These are phyloP conservation scores for Debaryomycetaceae sp. DNA, from an alignment of 1,139 yeast species.

Conservation along the genomic window DNA sequence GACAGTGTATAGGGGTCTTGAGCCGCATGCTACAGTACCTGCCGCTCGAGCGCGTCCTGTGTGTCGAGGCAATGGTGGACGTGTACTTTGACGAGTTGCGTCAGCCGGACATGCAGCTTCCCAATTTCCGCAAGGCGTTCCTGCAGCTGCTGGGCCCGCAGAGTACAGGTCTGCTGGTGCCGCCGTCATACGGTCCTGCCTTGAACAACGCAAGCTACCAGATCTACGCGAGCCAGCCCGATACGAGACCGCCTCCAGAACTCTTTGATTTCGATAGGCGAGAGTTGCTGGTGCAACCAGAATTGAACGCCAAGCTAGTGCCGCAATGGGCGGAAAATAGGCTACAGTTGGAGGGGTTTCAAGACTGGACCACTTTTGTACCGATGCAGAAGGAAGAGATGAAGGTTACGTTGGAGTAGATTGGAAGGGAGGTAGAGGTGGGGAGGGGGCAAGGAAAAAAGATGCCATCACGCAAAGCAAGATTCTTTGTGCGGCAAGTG, in stretches of 20 bases:
- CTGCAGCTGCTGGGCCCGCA: constrained; percentile 15
- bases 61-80: constrained; percentile 59
- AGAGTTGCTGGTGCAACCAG: constrained; percentile 32
- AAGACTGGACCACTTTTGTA: constrained; percentile 19
- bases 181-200: too few species aligned
- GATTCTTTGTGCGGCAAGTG: too few species aligned
- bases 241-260: constrained; percentile 31
- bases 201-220: constrained; percentile 24
- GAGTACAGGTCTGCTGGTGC: constrained; percentile 5
- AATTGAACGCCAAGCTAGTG: constrained; percentile 23
- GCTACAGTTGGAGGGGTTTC: constrained; percentile 17
- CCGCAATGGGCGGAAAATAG: constrained; percentile 28
- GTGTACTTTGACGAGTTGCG: constrained; percentile 72
- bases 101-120: constrained; percentile 41
- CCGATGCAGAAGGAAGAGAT: constrained; percentile 26
- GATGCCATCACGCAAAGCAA: not conserved
- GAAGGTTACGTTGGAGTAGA: constrained; percentile 24
- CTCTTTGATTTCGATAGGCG: constrained; percentile 41
- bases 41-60: constrained; percentile 60
- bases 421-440: constrained; percentile 2
- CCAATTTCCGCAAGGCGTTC: constrained; percentile 39
- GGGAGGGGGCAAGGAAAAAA: not conserved
- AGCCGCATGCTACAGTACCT: constrained; percentile 59
- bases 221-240: constrained; percentile 30
- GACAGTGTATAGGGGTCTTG: constrained; percentile 55